Conservation (phyloP, 2,329 filamentous ascomycete genomes). For the Apiospora marii region DNA sequence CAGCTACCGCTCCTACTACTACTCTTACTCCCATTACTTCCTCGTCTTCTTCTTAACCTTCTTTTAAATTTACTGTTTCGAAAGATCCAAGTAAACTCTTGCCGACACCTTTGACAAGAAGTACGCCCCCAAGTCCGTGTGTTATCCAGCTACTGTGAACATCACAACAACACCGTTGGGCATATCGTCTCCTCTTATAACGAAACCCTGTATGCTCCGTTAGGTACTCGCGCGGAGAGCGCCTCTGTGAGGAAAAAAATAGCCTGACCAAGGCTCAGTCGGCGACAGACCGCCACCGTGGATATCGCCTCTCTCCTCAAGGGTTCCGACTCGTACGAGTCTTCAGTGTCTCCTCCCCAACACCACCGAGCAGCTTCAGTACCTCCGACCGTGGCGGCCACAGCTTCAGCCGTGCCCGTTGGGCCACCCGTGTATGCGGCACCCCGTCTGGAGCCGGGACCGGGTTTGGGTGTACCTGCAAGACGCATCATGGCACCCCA, state of each 20-base stretch:
- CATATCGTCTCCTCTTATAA: not conserved
- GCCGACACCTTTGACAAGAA: not conserved
- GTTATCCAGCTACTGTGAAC: not conserved
- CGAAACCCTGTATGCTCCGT: slow-evolving; percentile 13
- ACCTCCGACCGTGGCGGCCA: slow-evolving; percentile 44
- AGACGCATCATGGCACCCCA: slow-evolving; percentile 64
- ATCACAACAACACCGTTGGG: not conserved
- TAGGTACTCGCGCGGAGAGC: slow-evolving; percentile 7
- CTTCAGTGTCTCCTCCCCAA: slow-evolving; percentile 57
- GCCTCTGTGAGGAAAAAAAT: slow-evolving; percentile 29
- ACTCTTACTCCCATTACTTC: not conserved
- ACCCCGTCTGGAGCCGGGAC: slow-evolving; percentile 40
- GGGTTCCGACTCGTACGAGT: slow-evolving; percentile 76
- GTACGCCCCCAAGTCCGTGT: not conserved
- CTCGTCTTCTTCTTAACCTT: not conserved
- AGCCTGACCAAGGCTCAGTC: slow-evolving; percentile 44
- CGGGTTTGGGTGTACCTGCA: slow-evolving; percentile 39
- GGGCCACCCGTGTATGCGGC: slow-evolving; percentile 38
- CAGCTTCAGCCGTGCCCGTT: slow-evolving; percentile 44
- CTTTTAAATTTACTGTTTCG: not conserved
- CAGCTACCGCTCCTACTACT: not conserved
- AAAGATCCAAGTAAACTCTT: not conserved
- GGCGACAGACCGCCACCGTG: slow-evolving; percentile 73
- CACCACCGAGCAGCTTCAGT: slow-evolving; percentile 48
- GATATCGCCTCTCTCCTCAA: slow-evolving; percentile 94